Base-by-base conservation (phyloP, 306 rosid species). In the Inga laurina region DNA sequence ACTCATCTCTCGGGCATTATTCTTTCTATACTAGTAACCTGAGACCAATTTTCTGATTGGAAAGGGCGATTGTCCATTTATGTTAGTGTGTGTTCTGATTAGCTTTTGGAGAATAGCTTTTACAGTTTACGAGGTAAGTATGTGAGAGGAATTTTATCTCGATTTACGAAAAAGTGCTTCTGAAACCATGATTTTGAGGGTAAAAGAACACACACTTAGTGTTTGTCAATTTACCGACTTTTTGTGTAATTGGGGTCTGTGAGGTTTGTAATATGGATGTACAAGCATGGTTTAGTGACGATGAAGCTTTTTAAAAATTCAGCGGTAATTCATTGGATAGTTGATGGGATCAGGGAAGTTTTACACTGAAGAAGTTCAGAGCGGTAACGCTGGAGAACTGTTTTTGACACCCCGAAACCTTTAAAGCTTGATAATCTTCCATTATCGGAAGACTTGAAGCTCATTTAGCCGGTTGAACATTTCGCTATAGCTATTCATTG, bases 1-100 rank as follows among this genome's bases (percentile, higher is more conserved):
- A n/a, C n/a, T n/a, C n/a, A n/a, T n/a, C n/a, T n/a, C n/a, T 82
- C 82, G 88, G 91, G 97, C 93, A 86, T 71, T 18, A n/a, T 7
- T 1, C n/a, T 12, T 66, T 71, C 32, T 41, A 30, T 61, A 30
- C 70, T 30, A 14, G 67, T 61, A 22, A 3, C 67, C 34, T 59
- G 10, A 61, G 67, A 61, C 67, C 39, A 27, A 4, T 27, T 27
- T 62, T 52, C 44, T 62, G 21, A 39, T 72, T 72, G 74, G 24
- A n/a, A 54, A 61, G 35, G 51, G 21, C 18, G 24, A 12, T 61
- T 12, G 65, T 67, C 22, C 51, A 18, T 81, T 14, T 46, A 2
- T 73, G 78, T n/a, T n/a, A n/a, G n/a, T n/a, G n/a, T n/a, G n/a
- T n/a, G n/a, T n/a, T n/a, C n/a, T n/a, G n/a, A n/a, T n/a, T n/a